Evolutionary conservation across 192 early-diverging fungal genomes (phyloP), one percentile per base, ranked within the genome.

Genomic region (Mortierella claussenii): DNA sequence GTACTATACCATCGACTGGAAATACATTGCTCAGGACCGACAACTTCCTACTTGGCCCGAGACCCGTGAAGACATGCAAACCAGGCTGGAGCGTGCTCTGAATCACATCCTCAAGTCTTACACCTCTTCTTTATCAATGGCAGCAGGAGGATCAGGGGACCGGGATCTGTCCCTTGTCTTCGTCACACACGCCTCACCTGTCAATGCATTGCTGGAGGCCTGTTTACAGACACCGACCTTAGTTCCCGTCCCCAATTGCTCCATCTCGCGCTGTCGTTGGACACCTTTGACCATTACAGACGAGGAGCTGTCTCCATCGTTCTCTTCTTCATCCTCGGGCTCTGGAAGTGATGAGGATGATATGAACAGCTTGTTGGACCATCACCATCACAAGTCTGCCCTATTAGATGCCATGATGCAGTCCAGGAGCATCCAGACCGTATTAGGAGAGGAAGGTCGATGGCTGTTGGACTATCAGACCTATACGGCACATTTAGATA

Each of bases 201-300:
- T 76, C 73, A 76, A 76, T 67, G 73, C 73, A 4, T 33, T 76
- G 15, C 21, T 76, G 27, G 73, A 76, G 26, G 65, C 53, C 6
- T 76, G 73, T 48, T 17, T 76, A 17, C 64, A 76, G 58, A 60
- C 46, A 13, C 73, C 73, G 1, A 47, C 62, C 5, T 59, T 76
- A 1, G 73, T 76, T 2, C 73, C 73, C 13, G 73, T 76, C 1
- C 64, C 64, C 43, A 67, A 66, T 51, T 62, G 73, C 53, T 76
- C 73, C 11, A 76, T 76, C 52, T 67, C 73, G 2, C 73, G 73
- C 13, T 76, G 73, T 26, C 63, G 58, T 4, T 76, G 73, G 73
- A 76, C 53, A 1, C 59, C 61, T 32, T 33, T 34, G 20, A 33
- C 44, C 5, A 32, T 7, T n/a, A 3, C 28, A 11, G 59, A 44